Evolutionary conservation across 306 rosid genomes (phyloP).

Genomic region (Calophaca sinica): DNA sequence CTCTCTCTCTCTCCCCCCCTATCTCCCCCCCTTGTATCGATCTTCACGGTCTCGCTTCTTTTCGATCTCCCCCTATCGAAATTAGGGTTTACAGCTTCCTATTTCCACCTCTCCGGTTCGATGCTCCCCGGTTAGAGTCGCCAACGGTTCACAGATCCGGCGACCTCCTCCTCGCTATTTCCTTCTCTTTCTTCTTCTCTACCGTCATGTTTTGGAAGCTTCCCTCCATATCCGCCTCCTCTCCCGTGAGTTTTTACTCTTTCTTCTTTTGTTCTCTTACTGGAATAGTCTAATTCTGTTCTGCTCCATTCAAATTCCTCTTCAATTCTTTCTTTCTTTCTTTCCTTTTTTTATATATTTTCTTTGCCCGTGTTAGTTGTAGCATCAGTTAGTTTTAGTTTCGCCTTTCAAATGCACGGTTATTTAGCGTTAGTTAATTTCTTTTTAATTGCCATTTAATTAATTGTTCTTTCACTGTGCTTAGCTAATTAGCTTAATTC

Average conservation of each 20-base stretch:
- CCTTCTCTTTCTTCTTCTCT: not conserved
- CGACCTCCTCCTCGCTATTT: conserved; percentile 31
- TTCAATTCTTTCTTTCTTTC: not conserved
- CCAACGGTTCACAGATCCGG: conserved; percentile 67
- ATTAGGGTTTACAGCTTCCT: conserved; percentile 72
- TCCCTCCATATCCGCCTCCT: conserved; percentile 82
- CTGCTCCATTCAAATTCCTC: not conserved
- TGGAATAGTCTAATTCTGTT: not conserved
- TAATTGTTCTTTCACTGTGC: conserved; percentile 8
- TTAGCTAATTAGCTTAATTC: conserved; percentile 1
- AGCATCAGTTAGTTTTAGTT: conserved; percentile 13
- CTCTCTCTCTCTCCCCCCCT: conserved; percentile 19
- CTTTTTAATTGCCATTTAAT: conserved; percentile 13
- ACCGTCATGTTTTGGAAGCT: conserved; percentile 97
- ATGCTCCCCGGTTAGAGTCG: conserved; percentile 42
- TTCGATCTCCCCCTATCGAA: conserved; percentile 52
- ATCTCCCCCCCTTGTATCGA: conserved; percentile 1
- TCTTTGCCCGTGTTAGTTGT: not conserved
- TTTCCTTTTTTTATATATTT: not conserved
- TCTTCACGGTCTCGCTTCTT: conserved; percentile 50
- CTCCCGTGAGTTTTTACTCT: conserved; percentile 70
- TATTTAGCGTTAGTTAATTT: not conserved
- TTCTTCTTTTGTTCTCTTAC: not conserved
- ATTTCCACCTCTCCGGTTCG: conserved; percentile 38
- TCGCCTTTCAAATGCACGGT: not conserved